These are phyloP conservation scores for Bryum argenteum DNA, from an alignment of 225 moss, liverwort and hornwort genomes.

Conservation along the genomic window DNA sequence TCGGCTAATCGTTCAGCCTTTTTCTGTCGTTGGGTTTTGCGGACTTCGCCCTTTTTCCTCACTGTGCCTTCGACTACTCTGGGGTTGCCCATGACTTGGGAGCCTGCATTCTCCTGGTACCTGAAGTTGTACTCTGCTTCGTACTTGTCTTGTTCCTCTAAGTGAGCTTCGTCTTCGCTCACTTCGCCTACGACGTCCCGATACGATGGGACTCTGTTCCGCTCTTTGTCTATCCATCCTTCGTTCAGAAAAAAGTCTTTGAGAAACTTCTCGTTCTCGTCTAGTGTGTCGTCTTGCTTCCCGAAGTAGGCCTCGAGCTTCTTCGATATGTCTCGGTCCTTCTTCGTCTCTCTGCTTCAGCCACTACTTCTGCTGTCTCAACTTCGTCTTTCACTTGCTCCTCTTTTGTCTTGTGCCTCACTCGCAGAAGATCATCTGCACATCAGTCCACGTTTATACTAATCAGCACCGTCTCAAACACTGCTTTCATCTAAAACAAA, in stretches of 20 bases:
- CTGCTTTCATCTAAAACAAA: too few species aligned
- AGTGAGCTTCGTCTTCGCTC: slow-evolving; percentile 78
- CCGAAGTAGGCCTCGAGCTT: slow-evolving; percentile 93
- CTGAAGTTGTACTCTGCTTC: slow-evolving; percentile 94
- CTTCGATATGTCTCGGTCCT: slow-evolving; percentile 65
- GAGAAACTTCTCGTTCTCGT: slow-evolving; percentile 78
- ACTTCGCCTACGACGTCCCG: slow-evolving; percentile 53
- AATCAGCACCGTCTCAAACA: slow-evolving; percentile 1
- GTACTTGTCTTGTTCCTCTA: slow-evolving; percentile 81
- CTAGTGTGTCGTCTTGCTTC: slow-evolving; percentile 73
- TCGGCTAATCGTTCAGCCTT: slow-evolving; percentile 75
- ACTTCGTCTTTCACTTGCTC: slow-evolving; percentile 65
- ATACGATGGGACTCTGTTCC: slow-evolving; percentile 51
- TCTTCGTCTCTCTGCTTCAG: slow-evolving; percentile 77
- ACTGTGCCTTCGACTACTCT: slow-evolving; percentile 75
- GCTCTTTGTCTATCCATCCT: slow-evolving; percentile 89
- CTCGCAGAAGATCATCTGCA: slow-evolving; percentile 59
- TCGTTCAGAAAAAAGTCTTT: slow-evolving; percentile 83
- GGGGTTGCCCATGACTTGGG: slow-evolving; percentile 79
- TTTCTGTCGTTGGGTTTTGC: slow-evolving; percentile 72
- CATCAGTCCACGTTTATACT: not conserved
- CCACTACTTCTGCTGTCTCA: slow-evolving; percentile 66
- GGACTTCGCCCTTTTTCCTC: slow-evolving; percentile 75
- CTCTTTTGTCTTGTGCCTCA: slow-evolving; percentile 70
- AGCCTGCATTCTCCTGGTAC: slow-evolving; percentile 75